These are phyloP conservation scores for Suillus subaureus DNA, from an alignment of 768 basidiomycete genomes.

Conservation along the genomic window DNA sequence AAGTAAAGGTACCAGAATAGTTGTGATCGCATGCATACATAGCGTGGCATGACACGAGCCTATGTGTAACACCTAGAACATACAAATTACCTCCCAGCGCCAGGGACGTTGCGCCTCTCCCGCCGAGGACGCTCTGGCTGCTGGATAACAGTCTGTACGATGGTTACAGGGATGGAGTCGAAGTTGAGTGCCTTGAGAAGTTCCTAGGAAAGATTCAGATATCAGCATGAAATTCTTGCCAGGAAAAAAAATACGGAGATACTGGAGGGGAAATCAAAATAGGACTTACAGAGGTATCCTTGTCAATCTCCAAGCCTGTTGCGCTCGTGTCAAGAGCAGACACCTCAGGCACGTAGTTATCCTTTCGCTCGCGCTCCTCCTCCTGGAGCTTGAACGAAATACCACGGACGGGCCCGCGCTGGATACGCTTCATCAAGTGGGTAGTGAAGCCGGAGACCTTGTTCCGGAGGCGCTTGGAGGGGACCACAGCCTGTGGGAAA, in stretches of 20 bases:
- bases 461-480: slow-evolving; percentile 98
- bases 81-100: slow-evolving; percentile 59
- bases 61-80: slow-evolving; percentile 11
- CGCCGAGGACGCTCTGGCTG: slow-evolving; percentile 74
- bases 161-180: slow-evolving; percentile 75
- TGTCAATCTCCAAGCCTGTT: slow-evolving; percentile 83
- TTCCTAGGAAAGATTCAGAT: slow-evolving; percentile 47
- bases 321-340: slow-evolving; percentile 87
- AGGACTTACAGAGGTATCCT: slow-evolving; percentile 84
- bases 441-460: slow-evolving; percentile 99
- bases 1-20: neutral
- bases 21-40: slow-evolving; percentile 17
- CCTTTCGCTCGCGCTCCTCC: slow-evolving; percentile 98
- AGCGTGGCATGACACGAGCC: slow-evolving; percentile 15
- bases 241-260: neutral
- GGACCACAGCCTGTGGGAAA: slow-evolving; percentile 74
- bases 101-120: slow-evolving; percentile 80
- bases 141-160: slow-evolving; percentile 65
- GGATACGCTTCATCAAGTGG: slow-evolving; percentile 99
- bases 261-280: neutral
- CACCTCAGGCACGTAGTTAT: slow-evolving; percentile 98
- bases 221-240: neutral
- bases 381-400: slow-evolving; percentile 99
- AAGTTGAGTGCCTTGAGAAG: slow-evolving; percentile 93
- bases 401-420: slow-evolving; percentile 96